Conservation (phyloP, 371 early-diverging fungal species). For the Funneliformis caledonium region DNA sequence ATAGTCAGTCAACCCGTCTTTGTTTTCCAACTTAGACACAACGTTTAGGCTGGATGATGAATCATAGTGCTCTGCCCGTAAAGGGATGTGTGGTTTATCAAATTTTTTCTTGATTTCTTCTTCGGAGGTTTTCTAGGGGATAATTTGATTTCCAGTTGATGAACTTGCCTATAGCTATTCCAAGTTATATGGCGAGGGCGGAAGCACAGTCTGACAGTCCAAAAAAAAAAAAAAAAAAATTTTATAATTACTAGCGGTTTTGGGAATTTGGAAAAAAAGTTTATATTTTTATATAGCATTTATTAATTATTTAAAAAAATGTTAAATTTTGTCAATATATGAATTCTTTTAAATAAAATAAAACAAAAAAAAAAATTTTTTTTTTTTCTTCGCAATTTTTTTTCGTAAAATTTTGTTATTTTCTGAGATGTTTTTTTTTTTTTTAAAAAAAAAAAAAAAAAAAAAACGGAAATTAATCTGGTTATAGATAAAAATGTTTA, state of each 20-base stretch:
- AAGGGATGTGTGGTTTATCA: slow-evolving; percentile 21
- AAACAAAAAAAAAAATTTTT: background rate
- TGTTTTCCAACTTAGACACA: slow-evolving; percentile 44
- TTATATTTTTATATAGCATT: no score
- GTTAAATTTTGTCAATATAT: no score
- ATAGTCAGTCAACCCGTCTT: slow-evolving; percentile 44
- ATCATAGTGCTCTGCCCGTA: slow-evolving; percentile 39
- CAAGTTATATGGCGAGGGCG: slow-evolving; percentile 28
- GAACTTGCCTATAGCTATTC: slow-evolving; percentile 38
- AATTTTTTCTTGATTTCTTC: background rate
- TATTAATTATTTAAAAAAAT: no score
- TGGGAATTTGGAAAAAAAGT: background rate
- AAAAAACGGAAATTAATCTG: no score
- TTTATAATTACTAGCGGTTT: background rate
- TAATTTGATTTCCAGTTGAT: slow-evolving; percentile 36
- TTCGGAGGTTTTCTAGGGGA: background rate
- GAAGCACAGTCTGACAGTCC: slow-evolving; percentile 42
- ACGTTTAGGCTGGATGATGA: slow-evolving; percentile 42
- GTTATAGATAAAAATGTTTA: no score
- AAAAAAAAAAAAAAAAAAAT: background rate
- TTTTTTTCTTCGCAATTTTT: background rate
- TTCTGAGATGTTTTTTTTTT: background rate
- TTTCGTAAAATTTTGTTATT: background rate
- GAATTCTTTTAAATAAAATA: background rate
- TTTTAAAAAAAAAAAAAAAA: no score